Percentiles rank a stretch among this genome's conserved stretches.
phyloP scores from a whole-genome alignment of 129 eudicot species.

The Flaveria robusta region DNA sequence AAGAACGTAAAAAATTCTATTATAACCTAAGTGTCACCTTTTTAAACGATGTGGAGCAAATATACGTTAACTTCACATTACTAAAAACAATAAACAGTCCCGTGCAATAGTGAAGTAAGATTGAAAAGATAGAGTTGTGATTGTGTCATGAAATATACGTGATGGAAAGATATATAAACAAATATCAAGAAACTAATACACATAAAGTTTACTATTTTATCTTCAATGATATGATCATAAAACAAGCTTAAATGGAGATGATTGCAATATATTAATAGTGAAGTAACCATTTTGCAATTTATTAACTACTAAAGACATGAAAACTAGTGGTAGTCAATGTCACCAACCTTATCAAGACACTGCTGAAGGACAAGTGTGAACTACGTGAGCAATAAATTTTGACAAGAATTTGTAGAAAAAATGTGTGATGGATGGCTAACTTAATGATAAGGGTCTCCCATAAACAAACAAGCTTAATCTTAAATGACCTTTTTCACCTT shows the following conservation, averaged over 20 bases:
- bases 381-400: constrained; percentile 32
- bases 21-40: too few species aligned
- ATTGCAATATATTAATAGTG: constrained; percentile 3
- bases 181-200: background rate
- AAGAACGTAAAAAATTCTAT: too few species aligned
- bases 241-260: constrained; percentile 13
- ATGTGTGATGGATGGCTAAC: constrained; percentile 27
- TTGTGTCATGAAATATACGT: too few species aligned
- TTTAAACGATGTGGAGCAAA: too few species aligned
- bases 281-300: background rate
- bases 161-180: background rate
- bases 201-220: background rate
- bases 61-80: too few species aligned
- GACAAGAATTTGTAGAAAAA: constrained; percentile 26
- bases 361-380: constrained; percentile 36
- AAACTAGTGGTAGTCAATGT: constrained; percentile 34
- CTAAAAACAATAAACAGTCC: too few species aligned
- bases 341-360: constrained; percentile 39
- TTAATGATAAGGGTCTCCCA: constrained; percentile 37
- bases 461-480: constrained; percentile 38
- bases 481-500: constrained; percentile 34
- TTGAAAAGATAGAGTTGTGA: too few species aligned
- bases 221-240: background rate
- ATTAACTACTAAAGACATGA: constrained; percentile 10
- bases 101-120: too few species aligned